Conservation (phyloP, 129 eudicot genomes). For the Scalesia atractyloides region DNA sequence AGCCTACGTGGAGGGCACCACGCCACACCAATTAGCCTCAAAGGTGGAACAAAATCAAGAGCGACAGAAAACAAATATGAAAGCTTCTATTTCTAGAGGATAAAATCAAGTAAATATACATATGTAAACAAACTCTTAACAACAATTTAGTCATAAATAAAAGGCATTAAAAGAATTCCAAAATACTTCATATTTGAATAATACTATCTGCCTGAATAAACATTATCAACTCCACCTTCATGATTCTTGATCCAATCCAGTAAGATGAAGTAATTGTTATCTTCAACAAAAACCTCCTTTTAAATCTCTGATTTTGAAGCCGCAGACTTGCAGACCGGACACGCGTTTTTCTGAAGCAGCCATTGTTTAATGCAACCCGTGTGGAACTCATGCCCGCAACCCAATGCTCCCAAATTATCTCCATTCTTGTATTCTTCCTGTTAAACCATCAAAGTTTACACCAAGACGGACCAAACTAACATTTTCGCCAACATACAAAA, state of each 20-base stretch:
- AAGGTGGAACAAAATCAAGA: too few species aligned
- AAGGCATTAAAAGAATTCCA: conserved; percentile 15
- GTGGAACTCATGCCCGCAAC: conserved; percentile 90
- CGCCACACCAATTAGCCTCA: too few species aligned
- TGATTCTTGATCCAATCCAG: conserved; percentile 15
- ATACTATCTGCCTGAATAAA: conserved; percentile 15
- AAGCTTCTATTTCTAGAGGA: not conserved
- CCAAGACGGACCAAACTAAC: not conserved
- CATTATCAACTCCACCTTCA: conserved; percentile 21
- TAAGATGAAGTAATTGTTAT: conserved; percentile 30
- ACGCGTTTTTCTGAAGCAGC: conserved; percentile 75
- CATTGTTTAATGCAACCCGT: conserved; percentile 73
- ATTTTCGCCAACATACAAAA: not conserved
- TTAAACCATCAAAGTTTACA: not conserved
- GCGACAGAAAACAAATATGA: not conserved
- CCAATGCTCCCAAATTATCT: conserved; percentile 66
- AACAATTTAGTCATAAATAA: conserved; percentile 17
- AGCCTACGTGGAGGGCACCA: too few species aligned
- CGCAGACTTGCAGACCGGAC: conserved; percentile 88
- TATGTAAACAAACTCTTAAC: not conserved
- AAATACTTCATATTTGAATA: not conserved
- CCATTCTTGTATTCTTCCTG: conserved; percentile 73
- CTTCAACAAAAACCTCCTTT: conserved; percentile 31
- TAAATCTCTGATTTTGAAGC: conserved; percentile 25
- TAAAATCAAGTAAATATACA: not conserved